phyloP scores from a whole-genome alignment of 2,329 filamentous ascomycete species.

The Aureobasidium leucospermi region DNA sequence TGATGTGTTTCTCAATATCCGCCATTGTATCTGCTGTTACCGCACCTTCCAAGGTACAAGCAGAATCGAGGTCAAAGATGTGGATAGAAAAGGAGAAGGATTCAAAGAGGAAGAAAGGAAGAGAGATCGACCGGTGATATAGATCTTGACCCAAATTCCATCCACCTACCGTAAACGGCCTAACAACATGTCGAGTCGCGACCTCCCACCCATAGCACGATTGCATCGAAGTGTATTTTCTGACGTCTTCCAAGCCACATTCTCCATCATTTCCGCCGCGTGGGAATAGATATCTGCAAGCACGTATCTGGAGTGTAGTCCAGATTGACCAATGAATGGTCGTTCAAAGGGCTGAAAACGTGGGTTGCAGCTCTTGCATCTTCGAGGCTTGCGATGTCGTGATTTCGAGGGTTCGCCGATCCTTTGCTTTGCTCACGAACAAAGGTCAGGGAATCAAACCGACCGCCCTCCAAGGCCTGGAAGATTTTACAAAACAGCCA shows the following conservation, averaged over 20 bases:
- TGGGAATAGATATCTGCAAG: too few relatives aligned
- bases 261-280: background rate
- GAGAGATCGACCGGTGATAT: background rate
- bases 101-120: background rate
- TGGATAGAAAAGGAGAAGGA: background rate
- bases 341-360: background rate
- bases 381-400: conserved; percentile 9
- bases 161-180: background rate
- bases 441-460: background rate
- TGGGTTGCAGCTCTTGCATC: conserved; percentile 3
- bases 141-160: background rate
- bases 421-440: background rate
- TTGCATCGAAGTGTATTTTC: background rate
- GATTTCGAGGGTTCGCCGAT: background rate
- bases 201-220: background rate
- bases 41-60: background rate
- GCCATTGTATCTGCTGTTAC: background rate
- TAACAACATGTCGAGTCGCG: too few relatives aligned
- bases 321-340: background rate
- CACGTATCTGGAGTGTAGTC: background rate
- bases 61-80: background rate
- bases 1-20: background rate
- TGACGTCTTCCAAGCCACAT: conserved; percentile 7
- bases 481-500: too few relatives aligned
- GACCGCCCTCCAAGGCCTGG: too few relatives aligned